Base-by-base conservation (phyloP, 192 early-diverging fungal species). In the Glomus cerebriforme region DNA sequence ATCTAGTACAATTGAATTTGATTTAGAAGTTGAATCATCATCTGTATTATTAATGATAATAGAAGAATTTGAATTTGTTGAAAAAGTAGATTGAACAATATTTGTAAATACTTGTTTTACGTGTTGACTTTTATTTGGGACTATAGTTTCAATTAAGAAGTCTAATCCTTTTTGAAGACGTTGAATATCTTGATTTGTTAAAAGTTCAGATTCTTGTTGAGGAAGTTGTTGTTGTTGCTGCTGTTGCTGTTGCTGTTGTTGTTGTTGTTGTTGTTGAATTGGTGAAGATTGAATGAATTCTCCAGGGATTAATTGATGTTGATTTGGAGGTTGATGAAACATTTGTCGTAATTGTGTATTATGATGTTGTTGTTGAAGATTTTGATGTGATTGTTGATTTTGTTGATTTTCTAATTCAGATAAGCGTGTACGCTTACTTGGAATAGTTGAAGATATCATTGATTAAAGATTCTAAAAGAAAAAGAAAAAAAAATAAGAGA, bases 111-210 rank as follows among this genome's bases (percentile, higher is more conserved):
- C 39, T 39, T 34, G 17, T 22, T 69, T 69, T n/a, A 17, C 67
- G 1, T 69, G 17, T 39, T 37, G 27, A 24, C 22, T 69, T 69
- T 69, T 69, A n/a, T 22, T 34, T 34, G 72, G 29, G 26, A 7
- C 31, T 43, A 49, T 63, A 26, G 27, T n/a, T 24, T 29, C 24
- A 12, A 62, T 62, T 76, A 29, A 37, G 7, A 35, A 49, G 22
- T 76, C 75, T 1, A 76, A 22, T 3, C 19, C 54, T 47, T 45
- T n/a, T 47, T 64, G 35, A 31, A 76, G 75, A 39, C 75, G 75
- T 37, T 35, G 59, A 27, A 76, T 26, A 4, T 76, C 75, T 24
- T 73, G 68, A 34, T 45, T 9, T 22, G 68, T 70, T 8, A 45
- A 22, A 26, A 35, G 17, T 54, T 73, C 22, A 24, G 27, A 31